Evolutionary conservation across 2,329 filamentous ascomycete genomes (phyloP).

Genomic region (Cladophialophora chaetospira): DNA sequence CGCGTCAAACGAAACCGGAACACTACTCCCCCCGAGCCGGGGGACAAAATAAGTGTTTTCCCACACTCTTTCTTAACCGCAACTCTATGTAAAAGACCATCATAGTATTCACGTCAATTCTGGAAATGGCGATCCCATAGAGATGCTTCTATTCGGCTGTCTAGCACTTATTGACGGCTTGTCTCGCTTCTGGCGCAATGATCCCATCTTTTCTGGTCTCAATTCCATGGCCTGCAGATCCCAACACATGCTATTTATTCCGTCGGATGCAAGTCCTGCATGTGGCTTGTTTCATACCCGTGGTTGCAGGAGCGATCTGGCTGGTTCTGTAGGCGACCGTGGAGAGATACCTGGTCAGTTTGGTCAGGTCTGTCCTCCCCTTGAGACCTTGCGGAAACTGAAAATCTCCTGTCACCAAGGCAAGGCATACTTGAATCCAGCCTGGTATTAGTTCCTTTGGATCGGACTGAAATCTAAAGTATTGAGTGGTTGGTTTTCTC

Average conservation of each 20-base stretch:
- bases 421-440: neutral
- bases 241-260: neutral
- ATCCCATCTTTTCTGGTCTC: neutral
- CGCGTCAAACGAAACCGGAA: neutral
- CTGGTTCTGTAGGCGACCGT: neutral
- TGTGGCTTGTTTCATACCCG: neutral
- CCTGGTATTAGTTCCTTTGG: no score
- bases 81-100: neutral
- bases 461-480: no score
- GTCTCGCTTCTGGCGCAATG: neutral
- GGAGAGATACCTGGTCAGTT: neutral
- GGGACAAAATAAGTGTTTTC: no score
- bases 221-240: neutral
- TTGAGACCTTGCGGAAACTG: neutral
- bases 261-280: neutral
- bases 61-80: no score
- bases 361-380: neutral
- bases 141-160: neutral
- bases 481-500: no score
- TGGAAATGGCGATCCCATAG: neutral
- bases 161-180: neutral
- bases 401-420: neutral
- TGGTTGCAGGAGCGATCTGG: neutral
- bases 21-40: no score
- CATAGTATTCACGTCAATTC: neutral